Evolutionary conservation across 2,329 filamentous ascomycete species (phyloP), one percentile per base, ranked within the genome.

Genomic region (Didymella exigua): DNA sequence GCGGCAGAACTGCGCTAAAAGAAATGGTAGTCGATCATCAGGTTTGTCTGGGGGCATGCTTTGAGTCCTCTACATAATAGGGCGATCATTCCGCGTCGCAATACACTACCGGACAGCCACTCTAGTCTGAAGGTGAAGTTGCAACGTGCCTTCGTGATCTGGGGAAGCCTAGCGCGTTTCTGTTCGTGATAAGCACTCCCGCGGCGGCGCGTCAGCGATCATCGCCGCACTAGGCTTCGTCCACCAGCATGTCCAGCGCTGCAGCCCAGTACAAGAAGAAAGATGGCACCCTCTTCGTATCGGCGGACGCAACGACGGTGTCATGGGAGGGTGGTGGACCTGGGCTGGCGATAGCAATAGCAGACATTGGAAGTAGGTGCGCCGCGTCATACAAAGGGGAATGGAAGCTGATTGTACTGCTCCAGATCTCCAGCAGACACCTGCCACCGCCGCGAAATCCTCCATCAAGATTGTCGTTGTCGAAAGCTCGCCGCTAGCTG

Each of bases 381-480:
- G 9, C 34, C n/a, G 34, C 23, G 37, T 37, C 23, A 40, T 30
- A 30, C 38, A 56, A 52, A 40, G 34, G 49, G 49, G 47, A 42
- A 16, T 47, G 21, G 23, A 27, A 14, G 24, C 42, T 46, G 34
- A 56, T 48, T 59, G 53, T 60, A 59, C 21, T 34, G 40, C 49
- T 48, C 27, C 65, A 95, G 91, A 98, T 77, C 85, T 99, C 43
- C 93, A 99, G 75, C 93, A 98, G 75, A 98, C 95, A 0, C 93
- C 95, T 11, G 91, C 91, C 56, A 87, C 82, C n/a, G 87, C 86
- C 30, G 81, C 91, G 16, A 97, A 96, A 81, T 92, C 96, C 48
- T 96, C 96, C 83, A 84, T 98, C 56, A 96, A 95, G 75, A 88
- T 99, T 50, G 90, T 97, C 65, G 89, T 89, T 59, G 89, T 92